A percentile compares a stretch with the other conserved stretches of the same genome.
phyloP scores from a whole-genome alignment of 2,329 filamentous ascomycete genomes.

The Fusarium nodosum region DNA sequence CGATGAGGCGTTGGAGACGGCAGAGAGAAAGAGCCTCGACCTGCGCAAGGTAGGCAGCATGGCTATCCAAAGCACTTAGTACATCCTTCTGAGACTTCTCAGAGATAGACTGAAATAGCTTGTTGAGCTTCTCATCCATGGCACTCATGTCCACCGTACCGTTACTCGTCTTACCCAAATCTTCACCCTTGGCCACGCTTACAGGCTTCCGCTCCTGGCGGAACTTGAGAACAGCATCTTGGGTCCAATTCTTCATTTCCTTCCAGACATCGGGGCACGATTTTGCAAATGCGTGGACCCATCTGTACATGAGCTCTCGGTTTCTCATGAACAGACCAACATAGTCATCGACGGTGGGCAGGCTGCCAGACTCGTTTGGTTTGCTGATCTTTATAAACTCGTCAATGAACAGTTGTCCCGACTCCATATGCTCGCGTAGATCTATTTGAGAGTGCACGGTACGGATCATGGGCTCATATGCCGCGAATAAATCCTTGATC shows the following conservation, averaged over 20 bases:
- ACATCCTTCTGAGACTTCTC: conserved; percentile 61
- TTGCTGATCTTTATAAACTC: conserved; percentile 76
- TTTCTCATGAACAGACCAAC: conserved; percentile 76
- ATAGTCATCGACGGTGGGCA: conserved; percentile 78
- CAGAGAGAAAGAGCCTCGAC: conserved; percentile 67
- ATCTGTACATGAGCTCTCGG: conserved; percentile 73
- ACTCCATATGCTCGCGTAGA: conserved; percentile 75
- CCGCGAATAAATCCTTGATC: conserved; percentile 73
- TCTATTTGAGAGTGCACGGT: conserved; percentile 78
- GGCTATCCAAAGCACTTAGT: conserved; percentile 67
- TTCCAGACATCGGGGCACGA: conserved; percentile 75
- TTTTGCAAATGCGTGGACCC: conserved; percentile 76
- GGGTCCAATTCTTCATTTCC: conserved; percentile 72
- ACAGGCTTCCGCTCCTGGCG: conserved; percentile 46
- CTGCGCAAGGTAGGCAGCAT: conserved; percentile 70
- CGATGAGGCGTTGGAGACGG: conserved; percentile 71
- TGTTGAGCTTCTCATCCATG: conserved; percentile 58
- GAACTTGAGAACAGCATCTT: conserved; percentile 70
- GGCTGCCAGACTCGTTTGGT: conserved; percentile 55
- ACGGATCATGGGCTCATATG: conserved; percentile 82
- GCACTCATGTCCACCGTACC: conserved; percentile 46
- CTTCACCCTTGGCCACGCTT: not conserved
- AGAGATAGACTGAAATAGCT: conserved; percentile 63
- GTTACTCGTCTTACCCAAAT: conserved; percentile 18
- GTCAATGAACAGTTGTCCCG: conserved; percentile 76